phyloP scores from a whole-genome alignment of 2,329 filamentous ascomycete genomes.

The Neurospora crassa region DNA sequence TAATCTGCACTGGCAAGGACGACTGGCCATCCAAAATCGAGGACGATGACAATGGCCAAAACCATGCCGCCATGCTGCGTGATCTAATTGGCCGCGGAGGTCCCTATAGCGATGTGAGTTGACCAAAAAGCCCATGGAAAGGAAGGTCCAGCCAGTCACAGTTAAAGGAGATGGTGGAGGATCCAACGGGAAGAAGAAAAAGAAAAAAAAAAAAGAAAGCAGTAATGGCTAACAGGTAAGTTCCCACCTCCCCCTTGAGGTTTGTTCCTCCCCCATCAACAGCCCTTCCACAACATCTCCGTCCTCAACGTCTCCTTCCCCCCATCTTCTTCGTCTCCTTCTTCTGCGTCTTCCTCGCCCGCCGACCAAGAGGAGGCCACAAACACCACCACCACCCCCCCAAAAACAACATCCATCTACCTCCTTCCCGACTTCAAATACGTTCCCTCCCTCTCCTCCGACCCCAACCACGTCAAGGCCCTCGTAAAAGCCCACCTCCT shows the following conservation, averaged over 20 bases:
- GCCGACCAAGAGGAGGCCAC: constrained; percentile 30
- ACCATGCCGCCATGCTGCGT: constrained; percentile 64
- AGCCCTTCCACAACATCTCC: constrained; percentile 79
- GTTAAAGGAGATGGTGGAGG: neutral
- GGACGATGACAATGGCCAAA: constrained; percentile 60
- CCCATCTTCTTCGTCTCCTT: constrained; percentile 59
- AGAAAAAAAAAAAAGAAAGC: neutral
- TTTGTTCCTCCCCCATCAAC: neutral
- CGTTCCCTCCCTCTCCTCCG: constrained; percentile 59
- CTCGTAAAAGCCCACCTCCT: constrained; percentile 58
- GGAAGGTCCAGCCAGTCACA: neutral
- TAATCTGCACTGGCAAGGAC: constrained; percentile 69
- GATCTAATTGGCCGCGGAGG: constrained; percentile 57
- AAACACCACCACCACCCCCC: neutral
- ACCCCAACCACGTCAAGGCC: constrained; percentile 44
- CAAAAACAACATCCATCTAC: constrained; percentile 55
- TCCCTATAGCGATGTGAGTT: constrained; percentile 54
- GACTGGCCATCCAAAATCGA: constrained; percentile 84
- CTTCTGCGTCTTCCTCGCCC: constrained; percentile 33
- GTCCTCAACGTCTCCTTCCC: constrained; percentile 68
- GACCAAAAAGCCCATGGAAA: neutral
- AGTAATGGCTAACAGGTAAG: neutral
- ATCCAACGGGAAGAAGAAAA: neutral
- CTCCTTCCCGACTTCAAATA: constrained; percentile 79
- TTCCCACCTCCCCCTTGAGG: constrained; percentile 23